phyloP scores from a whole-genome alignment of 345 rosid species.

The Viola odorata region DNA sequence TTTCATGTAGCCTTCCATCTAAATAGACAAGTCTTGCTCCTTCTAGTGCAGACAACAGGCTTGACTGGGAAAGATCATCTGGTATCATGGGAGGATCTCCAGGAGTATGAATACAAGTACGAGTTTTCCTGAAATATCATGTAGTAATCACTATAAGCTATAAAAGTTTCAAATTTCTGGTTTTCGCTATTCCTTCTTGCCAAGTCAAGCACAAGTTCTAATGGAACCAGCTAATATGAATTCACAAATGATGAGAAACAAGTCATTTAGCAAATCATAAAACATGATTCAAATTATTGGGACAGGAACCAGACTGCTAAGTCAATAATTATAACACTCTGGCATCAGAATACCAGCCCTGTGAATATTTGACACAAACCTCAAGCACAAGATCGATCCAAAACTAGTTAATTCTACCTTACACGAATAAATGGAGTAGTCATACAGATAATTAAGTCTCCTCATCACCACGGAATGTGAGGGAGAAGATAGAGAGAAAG shows the following conservation, averaged over 20 bases:
- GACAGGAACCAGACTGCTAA: not conserved
- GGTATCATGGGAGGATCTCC: slow-evolving; percentile 69
- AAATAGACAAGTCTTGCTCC: slow-evolving; percentile 57
- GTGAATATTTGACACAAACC: not conserved
- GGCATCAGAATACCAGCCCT: not conserved
- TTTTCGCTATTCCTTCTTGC: no score
- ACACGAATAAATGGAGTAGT: not conserved
- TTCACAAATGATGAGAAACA: no score
- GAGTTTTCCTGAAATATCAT: slow-evolving; percentile 62
- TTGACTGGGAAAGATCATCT: slow-evolving; percentile 45
- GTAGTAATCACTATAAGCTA: not conserved
- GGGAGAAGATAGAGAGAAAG: no score
- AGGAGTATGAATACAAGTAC: slow-evolving; percentile 88
- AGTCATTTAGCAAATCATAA: not conserved
- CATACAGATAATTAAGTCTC: not conserved
- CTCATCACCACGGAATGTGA: not conserved
- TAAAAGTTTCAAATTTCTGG: not conserved
- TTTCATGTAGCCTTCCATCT: slow-evolving; percentile 63
- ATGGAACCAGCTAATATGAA: no score
- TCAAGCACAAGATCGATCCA: not conserved
- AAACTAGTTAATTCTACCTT: not conserved
- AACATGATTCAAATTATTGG: no score
- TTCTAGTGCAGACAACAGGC: slow-evolving; percentile 49
- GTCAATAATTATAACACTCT: slow-evolving; percentile 1
- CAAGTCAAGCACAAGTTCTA: not conserved